Base-by-base conservation (phyloP, 148 eudicot genomes). In the Fallopia convolvulus region DNA sequence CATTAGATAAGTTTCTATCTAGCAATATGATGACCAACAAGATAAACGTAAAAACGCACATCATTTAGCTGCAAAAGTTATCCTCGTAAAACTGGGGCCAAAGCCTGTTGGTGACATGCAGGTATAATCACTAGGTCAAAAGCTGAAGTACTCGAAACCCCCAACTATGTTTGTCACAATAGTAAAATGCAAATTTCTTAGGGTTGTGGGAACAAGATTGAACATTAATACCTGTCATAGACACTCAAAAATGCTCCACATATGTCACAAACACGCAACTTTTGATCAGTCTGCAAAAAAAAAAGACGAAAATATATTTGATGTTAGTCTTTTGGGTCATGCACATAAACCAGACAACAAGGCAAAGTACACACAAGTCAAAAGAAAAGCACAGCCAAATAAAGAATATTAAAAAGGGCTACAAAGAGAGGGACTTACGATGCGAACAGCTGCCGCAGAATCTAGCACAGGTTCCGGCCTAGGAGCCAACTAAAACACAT, bases 181-280 rank as follows among this genome's bases (percentile, higher is more conserved):
- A 30, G 44, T 36, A 66, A 36, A 36, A 18, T 8, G 23, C 6
- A 18, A 56, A 61, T 36, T 14, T 36, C 44, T 33, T 42, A 68
- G 39, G 42, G 44, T 68, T 18, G 40, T 13, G 40, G 12, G 52
- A 70, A 53, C 44, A 32, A 8, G 55, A 76, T 44, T 15, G 30
- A 33, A 61, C 26, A 63, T 17, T 66, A 77, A 2, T 88, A 94
- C 99, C 91, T 94, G 91, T 94, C 99, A 81, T 94, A 94, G 78
- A 94, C 97, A 82, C 99, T 94, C 84, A 94, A 83, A 81, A 94
- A 94, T 76, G 99, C 97, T 84, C 99, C 99, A 88, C 98, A 94
- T 65, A 94, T 94, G 87, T 94, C 97, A 80, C 99, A 94, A 72
- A 94, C 99, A 78, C 99, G 99, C 66, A 94, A 87, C 90, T 94